Evolutionary conservation across 2,329 filamentous ascomycete species (phyloP), one percentile per base, ranked within the genome.

Genomic region (Onygenales sp.): DNA sequence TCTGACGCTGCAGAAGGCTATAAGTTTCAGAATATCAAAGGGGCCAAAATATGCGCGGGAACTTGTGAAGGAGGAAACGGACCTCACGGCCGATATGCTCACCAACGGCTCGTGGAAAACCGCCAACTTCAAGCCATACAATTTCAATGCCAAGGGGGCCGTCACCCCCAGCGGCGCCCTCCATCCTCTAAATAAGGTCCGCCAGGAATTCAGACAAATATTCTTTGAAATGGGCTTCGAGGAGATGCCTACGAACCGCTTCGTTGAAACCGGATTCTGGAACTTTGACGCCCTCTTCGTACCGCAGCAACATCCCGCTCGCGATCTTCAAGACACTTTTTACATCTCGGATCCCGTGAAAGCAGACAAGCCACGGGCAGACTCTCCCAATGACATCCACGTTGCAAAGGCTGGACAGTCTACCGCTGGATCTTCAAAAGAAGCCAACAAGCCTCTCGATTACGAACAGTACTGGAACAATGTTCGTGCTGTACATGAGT

Each of bases 221-320:
- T 98, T 98, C 83, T 97, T 98, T 74, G 90, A 95, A 69, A 95
- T 95, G 85, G 93, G 92, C 51, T 98, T 97, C 76, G 85, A 92
- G 65, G 93, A 98, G 77, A 97, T 98, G 93, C 88, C 91, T 11
- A 96, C 92, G 49, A 86, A 87, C 73, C 83, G 88, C 69, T 96
- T 85, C 68, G 91, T 97, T 58, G 93, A 98, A 74, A 92, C 91
- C 10, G 91, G 92, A 46, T 96, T 97, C 84, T 98, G 93, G 90
- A 97, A 97, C 74, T 97, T 97, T 71, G 92, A 97, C 67, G 84
- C 91, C 27, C 88, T 98, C 58, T 96, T 92, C 71, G 92, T 97
- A 51, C 92, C 92, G 33, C 93, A 95, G 74, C 93, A 98, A 78
- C 93, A 98, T 71, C 93, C 93, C 50, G 93, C 93, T 55, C 88